Conservation (phyloP, 1,284 basidiomycete species). For the Marasmius sp. region DNA sequence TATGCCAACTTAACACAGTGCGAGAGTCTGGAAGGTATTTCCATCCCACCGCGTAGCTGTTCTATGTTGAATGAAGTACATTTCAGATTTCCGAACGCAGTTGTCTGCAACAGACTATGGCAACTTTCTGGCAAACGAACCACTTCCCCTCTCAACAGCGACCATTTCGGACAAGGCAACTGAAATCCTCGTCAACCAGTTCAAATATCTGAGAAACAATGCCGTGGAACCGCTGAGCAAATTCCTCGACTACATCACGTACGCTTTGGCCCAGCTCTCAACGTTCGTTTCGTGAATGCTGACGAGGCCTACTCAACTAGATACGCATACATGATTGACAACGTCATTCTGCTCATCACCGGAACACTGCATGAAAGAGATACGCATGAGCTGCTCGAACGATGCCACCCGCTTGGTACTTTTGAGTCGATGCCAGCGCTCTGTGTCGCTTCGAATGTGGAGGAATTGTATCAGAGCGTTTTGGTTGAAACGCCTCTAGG, state of each 20-base stretch:
- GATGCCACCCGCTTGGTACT: constrained; percentile 95
- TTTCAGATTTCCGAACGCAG: constrained; percentile 86
- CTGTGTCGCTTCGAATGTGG: constrained; percentile 99
- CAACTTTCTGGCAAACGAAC: constrained; percentile 97
- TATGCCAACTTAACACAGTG: constrained; percentile 97
- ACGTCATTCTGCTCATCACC: constrained; percentile 96
- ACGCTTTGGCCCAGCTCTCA: constrained; percentile 36
- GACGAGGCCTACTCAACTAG: constrained; percentile 37
- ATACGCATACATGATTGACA: constrained; percentile 99
- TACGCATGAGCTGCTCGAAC: constrained; percentile 93
- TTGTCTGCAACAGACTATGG: constrained; percentile 97
- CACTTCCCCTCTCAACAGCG: constrained; percentile 91
- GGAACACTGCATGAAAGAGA: constrained; percentile 97
- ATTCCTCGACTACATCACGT: constrained; percentile 98
- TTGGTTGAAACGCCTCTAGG: constrained; percentile 97
- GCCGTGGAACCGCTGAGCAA: constrained; percentile 89
- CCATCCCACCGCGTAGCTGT: not conserved
- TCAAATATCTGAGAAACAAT: constrained; percentile 92
- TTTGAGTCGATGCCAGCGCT: constrained; percentile 99
- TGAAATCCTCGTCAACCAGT: constrained; percentile 93
- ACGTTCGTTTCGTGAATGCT: not conserved
- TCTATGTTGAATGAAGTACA: not conserved
- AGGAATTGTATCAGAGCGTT: constrained; percentile 96
- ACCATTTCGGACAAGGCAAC: constrained; percentile 97
- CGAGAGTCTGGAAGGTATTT: constrained; percentile 91